These are phyloP conservation scores for Trametes cubensis DNA, from an alignment of 768 basidiomycete genomes.

Conservation along the genomic window DNA sequence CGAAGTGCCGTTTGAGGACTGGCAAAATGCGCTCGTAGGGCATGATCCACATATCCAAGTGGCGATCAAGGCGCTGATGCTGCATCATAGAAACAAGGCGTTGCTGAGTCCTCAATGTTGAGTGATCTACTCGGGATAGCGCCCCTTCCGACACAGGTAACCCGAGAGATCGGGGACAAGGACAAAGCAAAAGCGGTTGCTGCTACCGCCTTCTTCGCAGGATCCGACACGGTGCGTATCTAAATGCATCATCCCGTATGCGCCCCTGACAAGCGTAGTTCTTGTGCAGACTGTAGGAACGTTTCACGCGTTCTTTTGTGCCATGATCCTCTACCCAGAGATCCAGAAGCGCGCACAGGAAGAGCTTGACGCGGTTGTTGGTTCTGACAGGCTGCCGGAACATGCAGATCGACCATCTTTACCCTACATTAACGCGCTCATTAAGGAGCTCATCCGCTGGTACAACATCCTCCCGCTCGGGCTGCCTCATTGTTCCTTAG, in stretches of 20 bases:
- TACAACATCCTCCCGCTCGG: conserved; percentile 15
- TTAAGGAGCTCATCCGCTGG: conserved; percentile 23
- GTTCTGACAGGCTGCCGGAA: too few species aligned
- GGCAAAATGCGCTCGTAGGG: conserved; percentile 55
- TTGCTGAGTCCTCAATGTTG: not conserved
- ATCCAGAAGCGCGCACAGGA: too few species aligned
- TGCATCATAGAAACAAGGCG: conserved; percentile 41
- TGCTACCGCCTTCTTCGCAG: not conserved
- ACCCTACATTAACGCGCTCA: conserved; percentile 19
- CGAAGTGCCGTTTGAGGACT: conserved; percentile 59
- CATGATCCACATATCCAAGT: too few species aligned
- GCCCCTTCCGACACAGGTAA: not conserved
- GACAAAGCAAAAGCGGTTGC: not conserved
- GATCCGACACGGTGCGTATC: too few species aligned
- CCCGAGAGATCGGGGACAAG: not conserved
- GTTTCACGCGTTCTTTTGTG: conserved; percentile 11
- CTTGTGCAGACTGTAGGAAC: not conserved
- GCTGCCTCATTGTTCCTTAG: conserved; percentile 35
- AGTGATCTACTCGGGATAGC: not conserved
- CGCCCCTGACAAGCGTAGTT: too few species aligned
- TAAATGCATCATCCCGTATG: too few species aligned
- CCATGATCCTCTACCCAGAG: conserved; percentile 11
- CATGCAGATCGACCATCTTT: too few species aligned
- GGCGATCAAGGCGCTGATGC: conserved; percentile 26
- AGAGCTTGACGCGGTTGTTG: too few species aligned